Evolutionary conservation across 2,329 filamentous ascomycete genomes (phyloP).

Genomic region (Alternaria brassicae): DNA sequence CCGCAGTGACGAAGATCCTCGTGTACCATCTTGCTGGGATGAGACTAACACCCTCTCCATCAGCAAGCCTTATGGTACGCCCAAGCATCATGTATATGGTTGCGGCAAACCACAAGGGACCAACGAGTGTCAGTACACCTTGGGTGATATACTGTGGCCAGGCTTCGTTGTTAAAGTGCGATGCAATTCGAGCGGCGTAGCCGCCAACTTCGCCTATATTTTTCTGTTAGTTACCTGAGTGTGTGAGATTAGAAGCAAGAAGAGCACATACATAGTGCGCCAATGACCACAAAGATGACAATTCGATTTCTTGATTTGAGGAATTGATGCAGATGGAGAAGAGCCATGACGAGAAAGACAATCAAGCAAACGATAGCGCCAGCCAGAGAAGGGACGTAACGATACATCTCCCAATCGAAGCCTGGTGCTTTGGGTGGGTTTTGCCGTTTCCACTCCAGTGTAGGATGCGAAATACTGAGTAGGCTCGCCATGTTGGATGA

Average conservation of each 20-base stretch:
- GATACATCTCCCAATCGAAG: constrained; percentile 47
- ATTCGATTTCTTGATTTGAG: constrained; percentile 25
- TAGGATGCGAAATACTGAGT: background rate
- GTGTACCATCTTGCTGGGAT: constrained; percentile 42
- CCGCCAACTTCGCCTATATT: constrained; percentile 51
- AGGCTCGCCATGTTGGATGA: background rate
- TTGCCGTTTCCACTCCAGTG: constrained; percentile 19
- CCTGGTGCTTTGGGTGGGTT: constrained; percentile 28
- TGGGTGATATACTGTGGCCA: constrained; percentile 54
- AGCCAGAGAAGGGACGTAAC: constrained; percentile 39
- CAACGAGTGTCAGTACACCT: constrained; percentile 53
- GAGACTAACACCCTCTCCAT: constrained; percentile 35
- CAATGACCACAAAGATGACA: constrained; percentile 37
- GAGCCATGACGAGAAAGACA: constrained; percentile 32
- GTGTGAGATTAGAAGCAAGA: background rate
- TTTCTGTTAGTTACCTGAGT: background rate
- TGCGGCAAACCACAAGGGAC: constrained; percentile 56
- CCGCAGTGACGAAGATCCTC: constrained; percentile 37
- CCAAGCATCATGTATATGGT: constrained; percentile 58
- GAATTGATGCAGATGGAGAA: constrained; percentile 32
- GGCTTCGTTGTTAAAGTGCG: constrained; percentile 45
- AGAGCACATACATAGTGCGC: constrained; percentile 32
- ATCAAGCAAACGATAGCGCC: constrained; percentile 33
- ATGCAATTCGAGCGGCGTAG: constrained; percentile 51
- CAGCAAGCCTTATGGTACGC: constrained; percentile 45